These are phyloP conservation scores for Trichoderma sp. DNA, from an alignment of 2,329 filamentous ascomycete genomes.

Conservation along the genomic window DNA sequence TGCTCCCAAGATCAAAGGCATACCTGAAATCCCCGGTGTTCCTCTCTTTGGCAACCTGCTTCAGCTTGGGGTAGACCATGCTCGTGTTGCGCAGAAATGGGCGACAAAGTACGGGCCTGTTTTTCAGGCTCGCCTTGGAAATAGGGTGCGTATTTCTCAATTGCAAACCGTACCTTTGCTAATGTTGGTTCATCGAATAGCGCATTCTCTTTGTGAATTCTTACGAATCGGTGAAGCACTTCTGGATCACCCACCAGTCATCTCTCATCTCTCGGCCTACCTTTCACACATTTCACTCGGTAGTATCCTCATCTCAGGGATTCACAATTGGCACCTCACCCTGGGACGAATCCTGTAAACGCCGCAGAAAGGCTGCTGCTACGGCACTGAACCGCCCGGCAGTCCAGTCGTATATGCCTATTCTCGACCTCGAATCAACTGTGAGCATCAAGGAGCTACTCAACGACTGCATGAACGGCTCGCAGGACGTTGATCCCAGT, in stretches of 20 bases:
- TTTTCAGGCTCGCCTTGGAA: conserved; percentile 71
- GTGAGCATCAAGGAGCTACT: conserved; percentile 74
- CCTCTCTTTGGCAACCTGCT: conserved; percentile 67
- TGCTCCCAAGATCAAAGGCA: conserved; percentile 61
- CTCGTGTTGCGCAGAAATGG: conserved; percentile 58
- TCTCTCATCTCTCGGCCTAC: conserved; percentile 76
- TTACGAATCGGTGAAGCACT: conserved; percentile 71
- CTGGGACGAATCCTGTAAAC: conserved; percentile 81
- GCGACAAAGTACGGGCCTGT: conserved; percentile 65
- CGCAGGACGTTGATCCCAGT: conserved; percentile 68
- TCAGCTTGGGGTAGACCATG: conserved; percentile 62
- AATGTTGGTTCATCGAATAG: conserved; percentile 37
- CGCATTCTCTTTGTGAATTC: conserved; percentile 78
- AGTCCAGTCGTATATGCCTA: conserved; percentile 78
- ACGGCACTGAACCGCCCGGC: conserved; percentile 78
- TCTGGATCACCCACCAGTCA: conserved; percentile 81
- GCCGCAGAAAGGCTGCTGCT: conserved; percentile 74
- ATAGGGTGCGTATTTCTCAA: conserved; percentile 51
- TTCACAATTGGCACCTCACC: conserved; percentile 84
- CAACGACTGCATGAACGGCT: conserved; percentile 64
- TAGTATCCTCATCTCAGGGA: conserved; percentile 75
- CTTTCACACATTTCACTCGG: conserved; percentile 80
- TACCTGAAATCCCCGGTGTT: conserved; percentile 64
- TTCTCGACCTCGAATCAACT: conserved; percentile 76
- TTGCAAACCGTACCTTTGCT: neutral